Evolutionary conservation across 345 rosid genomes (phyloP).

Genomic region (Ricinus communis): DNA sequence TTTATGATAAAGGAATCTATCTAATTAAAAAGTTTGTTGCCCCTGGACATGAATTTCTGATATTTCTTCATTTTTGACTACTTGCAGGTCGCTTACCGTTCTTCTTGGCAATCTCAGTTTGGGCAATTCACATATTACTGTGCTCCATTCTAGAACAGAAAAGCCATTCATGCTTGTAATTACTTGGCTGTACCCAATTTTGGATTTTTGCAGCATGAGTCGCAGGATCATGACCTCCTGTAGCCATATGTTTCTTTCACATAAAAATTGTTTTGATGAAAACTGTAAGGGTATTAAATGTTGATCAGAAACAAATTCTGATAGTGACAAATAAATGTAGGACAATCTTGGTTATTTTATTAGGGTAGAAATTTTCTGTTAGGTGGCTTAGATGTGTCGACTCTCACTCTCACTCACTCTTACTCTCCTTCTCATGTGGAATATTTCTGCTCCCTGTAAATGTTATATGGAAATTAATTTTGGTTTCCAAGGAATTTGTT

Average conservation of each 20-base stretch:
- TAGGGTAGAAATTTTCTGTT: slow-evolving; percentile 5
- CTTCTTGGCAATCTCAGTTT: slow-evolving; percentile 11
- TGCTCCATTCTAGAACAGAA: neutral
- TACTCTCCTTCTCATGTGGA: neutral
- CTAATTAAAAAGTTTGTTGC: neutral
- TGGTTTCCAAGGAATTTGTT: neutral
- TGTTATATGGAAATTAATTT: neutral
- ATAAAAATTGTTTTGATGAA: slow-evolving; percentile 3
- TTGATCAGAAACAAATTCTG: slow-evolving; percentile 9
- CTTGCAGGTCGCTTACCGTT: slow-evolving; percentile 20
- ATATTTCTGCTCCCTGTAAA: slow-evolving; percentile 10
- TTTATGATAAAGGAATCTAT: neutral
- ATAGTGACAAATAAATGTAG: slow-evolving; percentile 30
- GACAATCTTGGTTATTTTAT: slow-evolving; percentile 8
- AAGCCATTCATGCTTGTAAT: slow-evolving; percentile 24
- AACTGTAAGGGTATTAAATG: slow-evolving; percentile 9
- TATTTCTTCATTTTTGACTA: neutral
- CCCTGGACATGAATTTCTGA: neutral
- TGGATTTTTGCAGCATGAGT: slow-evolving; percentile 14
- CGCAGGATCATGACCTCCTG: slow-evolving; percentile 19
- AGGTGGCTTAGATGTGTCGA: neutral
- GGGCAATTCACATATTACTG: neutral
- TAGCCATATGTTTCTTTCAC: neutral
- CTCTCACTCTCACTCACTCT: neutral
- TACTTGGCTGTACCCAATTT: slow-evolving; percentile 23